A percentile compares a stretch with the other conserved stretches of the same genome.
Evolutionary conservation across 2,329 filamentous ascomycete species (phyloP).

Genomic region (Cercospora janseana): DNA sequence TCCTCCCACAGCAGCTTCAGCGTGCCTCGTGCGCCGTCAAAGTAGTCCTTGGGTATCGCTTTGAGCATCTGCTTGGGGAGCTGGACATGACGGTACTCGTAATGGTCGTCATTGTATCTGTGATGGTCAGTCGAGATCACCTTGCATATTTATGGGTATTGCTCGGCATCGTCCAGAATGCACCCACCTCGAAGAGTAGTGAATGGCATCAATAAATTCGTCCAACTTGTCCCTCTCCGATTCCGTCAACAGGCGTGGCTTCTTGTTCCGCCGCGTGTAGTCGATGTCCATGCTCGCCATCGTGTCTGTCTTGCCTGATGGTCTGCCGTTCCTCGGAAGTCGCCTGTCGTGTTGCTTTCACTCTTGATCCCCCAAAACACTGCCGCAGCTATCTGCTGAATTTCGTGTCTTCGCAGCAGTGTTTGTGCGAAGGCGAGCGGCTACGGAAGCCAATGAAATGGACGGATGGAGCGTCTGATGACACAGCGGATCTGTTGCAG

Average conservation of each 20-base stretch:
- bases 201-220: conserved; percentile 88
- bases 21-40: conserved; percentile 83
- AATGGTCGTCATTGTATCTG: conserved; percentile 90
- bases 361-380: background rate
- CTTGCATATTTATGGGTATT: too few relatives aligned
- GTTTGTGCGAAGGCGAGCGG: too few relatives aligned
- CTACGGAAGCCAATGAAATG: too few relatives aligned
- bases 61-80: conserved; percentile 98
- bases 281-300: conserved; percentile 63
- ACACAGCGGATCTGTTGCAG: background rate
- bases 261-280: conserved; percentile 78
- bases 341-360: background rate
- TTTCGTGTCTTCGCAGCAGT: too few relatives aligned
- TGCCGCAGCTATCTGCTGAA: too few relatives aligned
- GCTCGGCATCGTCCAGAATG: too few relatives aligned
- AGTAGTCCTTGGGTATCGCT: conserved; percentile 90
- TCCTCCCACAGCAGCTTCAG: conserved; percentile 97
- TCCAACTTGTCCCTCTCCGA: conserved; percentile 79
- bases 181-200: conserved; percentile 87
- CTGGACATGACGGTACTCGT: conserved; percentile 96
- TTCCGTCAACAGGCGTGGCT: conserved; percentile 76
- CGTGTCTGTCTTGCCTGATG: background rate
- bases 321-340: background rate
- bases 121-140: too few relatives aligned
- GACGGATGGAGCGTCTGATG: too few relatives aligned